phyloP scores from a whole-genome alignment of 345 rosid genomes.

The Eucalyptus viminalis region DNA sequence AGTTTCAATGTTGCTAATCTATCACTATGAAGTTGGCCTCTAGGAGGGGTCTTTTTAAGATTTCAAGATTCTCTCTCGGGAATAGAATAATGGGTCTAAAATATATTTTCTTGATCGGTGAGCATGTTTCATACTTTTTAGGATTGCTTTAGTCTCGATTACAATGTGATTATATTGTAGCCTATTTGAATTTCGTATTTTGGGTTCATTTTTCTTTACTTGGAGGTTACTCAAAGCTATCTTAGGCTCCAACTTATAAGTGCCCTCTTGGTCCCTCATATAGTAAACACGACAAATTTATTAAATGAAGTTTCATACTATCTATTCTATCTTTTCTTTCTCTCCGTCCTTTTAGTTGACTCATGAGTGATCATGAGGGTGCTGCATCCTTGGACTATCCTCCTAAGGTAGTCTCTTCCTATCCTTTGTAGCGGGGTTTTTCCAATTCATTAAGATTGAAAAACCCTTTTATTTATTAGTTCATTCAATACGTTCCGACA shows the following conservation, averaged over 20 bases:
- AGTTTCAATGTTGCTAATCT: too few relatives aligned
- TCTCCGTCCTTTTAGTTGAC: neutral
- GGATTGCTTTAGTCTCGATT: neutral
- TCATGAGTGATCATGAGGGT: neutral
- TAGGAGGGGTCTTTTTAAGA: too few relatives aligned
- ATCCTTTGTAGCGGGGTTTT: neutral
- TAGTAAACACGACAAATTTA: neutral
- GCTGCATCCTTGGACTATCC: neutral
- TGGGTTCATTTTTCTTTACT: neutral
- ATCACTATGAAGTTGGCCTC: too few relatives aligned
- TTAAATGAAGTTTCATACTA: neutral
- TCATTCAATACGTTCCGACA: fast-evolving
- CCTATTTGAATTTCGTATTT: neutral
- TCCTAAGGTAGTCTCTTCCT: neutral
- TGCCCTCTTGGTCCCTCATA: neutral
- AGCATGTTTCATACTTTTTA: neutral
- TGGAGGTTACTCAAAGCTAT: neutral
- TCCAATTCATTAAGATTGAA: neutral
- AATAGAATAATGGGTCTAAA: too few relatives aligned
- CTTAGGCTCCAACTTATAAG: neutral
- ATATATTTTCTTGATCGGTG: neutral
- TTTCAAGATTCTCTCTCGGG: too few relatives aligned
- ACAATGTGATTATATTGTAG: neutral
- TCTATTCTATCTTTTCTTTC: too few relatives aligned
- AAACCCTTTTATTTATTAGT: neutral